Evolutionary conservation across 495 filamentous ascomycete genomes (phyloP), one percentile per base, ranked within the genome.

Genomic region (Xylaria scruposa): DNA sequence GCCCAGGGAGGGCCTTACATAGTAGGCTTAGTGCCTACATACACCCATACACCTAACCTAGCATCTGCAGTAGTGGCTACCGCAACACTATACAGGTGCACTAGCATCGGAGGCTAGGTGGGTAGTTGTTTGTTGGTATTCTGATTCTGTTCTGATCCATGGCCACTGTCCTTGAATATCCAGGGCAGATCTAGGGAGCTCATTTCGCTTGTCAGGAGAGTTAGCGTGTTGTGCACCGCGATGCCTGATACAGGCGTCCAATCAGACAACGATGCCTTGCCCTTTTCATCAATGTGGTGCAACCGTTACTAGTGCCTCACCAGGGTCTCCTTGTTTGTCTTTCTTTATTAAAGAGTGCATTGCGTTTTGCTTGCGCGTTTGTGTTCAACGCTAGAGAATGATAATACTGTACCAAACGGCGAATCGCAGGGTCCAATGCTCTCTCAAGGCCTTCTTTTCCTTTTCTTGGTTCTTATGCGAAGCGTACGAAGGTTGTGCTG

Each of bases 131-230:
- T 31, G 53, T 31, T 17, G 10, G 36, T 38, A 38, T 38, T 38
- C 36, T 38, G 36, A 38, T 38, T 38, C 36, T 38, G 36, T 38
- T 38, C 36, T 38, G 36, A 38, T 38, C 36, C 36, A 38, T 8
- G 36, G 36, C 36, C 17, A 31, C 44, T 33, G 33, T 65, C 62
- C 44, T 51, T 51, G 6, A 46, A 46, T 38, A n/a, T 60, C 24
- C 56, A n/a, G 56, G 56, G 29, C 54, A 15, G n/a, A n/a, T 4
- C 2, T 17, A n/a, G 58, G 24, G 58, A 40, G 31, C 46, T 67
- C 65, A 67, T 67, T 40, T 69, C 56, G 56, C 54, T 69, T 69
- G 53, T 17, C 36, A 21, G 21, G 53, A 61, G 26, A 26, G 47
- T 56, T 56, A 36, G 31, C 58, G 58, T 19, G 31, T 31, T 19